A percentile compares a stretch with the other conserved stretches of the same genome.
These are phyloP conservation scores for Xylaria sp. DNA, from an alignment of 2,329 filamentous ascomycete genomes.

Conservation along the genomic window DNA sequence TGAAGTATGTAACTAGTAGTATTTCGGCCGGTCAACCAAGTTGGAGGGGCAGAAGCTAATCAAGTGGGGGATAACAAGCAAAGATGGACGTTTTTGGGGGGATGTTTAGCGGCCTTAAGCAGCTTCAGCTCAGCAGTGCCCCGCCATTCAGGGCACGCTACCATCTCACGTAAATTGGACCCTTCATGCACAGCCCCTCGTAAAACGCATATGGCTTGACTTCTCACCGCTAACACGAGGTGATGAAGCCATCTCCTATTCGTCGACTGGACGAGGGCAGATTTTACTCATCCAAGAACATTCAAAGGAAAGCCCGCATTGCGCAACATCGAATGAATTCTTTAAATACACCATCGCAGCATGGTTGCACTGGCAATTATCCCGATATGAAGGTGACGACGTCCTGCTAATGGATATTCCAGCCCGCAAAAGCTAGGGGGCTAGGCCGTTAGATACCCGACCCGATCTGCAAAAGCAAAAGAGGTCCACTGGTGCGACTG, in stretches of 20 bases:
- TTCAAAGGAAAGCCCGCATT: constrained; percentile 1
- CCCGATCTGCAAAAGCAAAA: background rate
- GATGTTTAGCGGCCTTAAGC: constrained; percentile 9
- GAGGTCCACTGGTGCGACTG: background rate
- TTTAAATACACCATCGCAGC: background rate
- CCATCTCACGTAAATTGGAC: constrained; percentile 5
- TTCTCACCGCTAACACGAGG: constrained; percentile 23
- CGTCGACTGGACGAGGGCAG: constrained; percentile 2
- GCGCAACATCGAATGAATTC: background rate
- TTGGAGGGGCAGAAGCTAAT: constrained; percentile 20
- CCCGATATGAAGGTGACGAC: background rate
- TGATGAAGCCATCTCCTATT: constrained; percentile 18
- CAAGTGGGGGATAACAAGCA: constrained; percentile 12
- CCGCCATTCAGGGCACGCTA: constrained; percentile 21
- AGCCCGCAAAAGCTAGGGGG: background rate
- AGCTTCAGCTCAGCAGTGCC: constrained; percentile 26
- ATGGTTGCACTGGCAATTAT: background rate
- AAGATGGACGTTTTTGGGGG: constrained; percentile 13
- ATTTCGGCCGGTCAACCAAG: constrained; percentile 8
- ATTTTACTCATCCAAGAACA: constrained; percentile 12
- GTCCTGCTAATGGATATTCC: background rate
- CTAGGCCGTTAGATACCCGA: constrained; percentile 7
- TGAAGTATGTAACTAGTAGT: constrained; percentile 15
- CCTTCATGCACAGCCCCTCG: background rate
- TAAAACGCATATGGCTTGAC: constrained; percentile 2